Evolutionary conservation across 768 basidiomycete genomes (phyloP).

Genomic region (Boletus vermiculosoides): DNA sequence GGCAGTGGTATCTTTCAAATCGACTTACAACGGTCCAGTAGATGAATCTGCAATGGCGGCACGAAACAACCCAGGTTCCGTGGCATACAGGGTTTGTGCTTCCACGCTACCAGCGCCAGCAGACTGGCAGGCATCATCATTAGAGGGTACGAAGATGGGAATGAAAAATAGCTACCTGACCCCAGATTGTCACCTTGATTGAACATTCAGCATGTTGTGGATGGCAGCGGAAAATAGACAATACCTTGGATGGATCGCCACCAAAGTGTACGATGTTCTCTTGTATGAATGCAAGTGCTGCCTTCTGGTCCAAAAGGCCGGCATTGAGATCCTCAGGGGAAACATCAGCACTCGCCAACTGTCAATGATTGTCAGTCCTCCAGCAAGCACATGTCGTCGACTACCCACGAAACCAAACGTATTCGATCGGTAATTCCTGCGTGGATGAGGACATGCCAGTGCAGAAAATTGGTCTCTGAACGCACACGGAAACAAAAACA

Average conservation of each 20-base stretch:
- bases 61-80: constrained; percentile 10
- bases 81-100: constrained; percentile 13
- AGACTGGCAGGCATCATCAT: constrained; percentile 6
- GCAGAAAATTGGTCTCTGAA: not conserved
- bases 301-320: constrained; percentile 59
- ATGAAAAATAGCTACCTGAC: constrained; percentile 10
- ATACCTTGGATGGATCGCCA: constrained; percentile 55
- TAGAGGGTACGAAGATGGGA: no score
- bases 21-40: constrained; percentile 21
- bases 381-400: no score
- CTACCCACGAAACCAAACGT: constrained; percentile 20
- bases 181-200: constrained; percentile 20
- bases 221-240: constrained; percentile 1
- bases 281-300: constrained; percentile 58
- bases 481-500: constrained; percentile 19
- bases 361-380: constrained; percentile 11
- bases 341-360: constrained; percentile 49
- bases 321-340: constrained; percentile 52
- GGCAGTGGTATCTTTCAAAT: not conserved
- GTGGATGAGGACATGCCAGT: not conserved
- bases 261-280: constrained; percentile 67
- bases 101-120: constrained; percentile 18
- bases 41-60: constrained; percentile 20
- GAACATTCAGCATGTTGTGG: not conserved
- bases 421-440: constrained; percentile 18